Evolutionary conservation across 345 rosid genomes (phyloP).

Genomic region (Pistacia atlantica): DNA sequence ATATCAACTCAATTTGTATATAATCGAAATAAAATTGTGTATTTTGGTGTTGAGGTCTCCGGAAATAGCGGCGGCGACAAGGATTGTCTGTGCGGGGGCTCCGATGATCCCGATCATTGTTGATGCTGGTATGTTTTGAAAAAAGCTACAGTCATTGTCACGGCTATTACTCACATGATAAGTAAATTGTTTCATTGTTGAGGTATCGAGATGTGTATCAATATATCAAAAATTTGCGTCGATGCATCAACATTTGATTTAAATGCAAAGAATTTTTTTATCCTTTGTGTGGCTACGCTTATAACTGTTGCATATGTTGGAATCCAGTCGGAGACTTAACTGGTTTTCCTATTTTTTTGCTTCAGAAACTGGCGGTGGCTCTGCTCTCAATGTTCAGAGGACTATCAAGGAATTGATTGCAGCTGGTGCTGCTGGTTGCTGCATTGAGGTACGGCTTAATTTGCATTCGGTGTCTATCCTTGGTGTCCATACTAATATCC

Average conservation of each 20-base stretch:
- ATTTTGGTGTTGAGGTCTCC: slow-evolving; percentile 33
- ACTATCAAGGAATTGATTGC: slow-evolving; percentile 54
- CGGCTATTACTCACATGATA: not conserved
- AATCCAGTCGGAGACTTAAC: not conserved
- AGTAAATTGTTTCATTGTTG: no score
- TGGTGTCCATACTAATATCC: not conserved
- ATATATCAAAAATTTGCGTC: no score
- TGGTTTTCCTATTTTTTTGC: not conserved
- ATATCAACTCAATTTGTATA: no score
- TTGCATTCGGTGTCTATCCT: no score
- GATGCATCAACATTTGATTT: no score
- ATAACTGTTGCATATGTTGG: not conserved
- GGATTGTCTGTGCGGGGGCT: slow-evolving; percentile 47
- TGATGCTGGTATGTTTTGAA: slow-evolving; percentile 38
- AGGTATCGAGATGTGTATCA: no score
- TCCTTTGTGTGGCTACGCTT: no score
- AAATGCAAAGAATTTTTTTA: no score
- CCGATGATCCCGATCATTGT: slow-evolving; percentile 40
- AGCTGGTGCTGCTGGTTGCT: slow-evolving; percentile 64
- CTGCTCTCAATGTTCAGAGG: slow-evolving; percentile 60
- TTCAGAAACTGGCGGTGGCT: slow-evolving; percentile 58
- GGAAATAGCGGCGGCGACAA: slow-evolving; percentile 54
- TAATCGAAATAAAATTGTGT: not conserved
- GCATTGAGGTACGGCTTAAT: slow-evolving; percentile 48
- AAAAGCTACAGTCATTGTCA: not conserved